Conservation (phyloP, 2,329 filamentous ascomycete species). For the Colletotrichum falcatum region DNA sequence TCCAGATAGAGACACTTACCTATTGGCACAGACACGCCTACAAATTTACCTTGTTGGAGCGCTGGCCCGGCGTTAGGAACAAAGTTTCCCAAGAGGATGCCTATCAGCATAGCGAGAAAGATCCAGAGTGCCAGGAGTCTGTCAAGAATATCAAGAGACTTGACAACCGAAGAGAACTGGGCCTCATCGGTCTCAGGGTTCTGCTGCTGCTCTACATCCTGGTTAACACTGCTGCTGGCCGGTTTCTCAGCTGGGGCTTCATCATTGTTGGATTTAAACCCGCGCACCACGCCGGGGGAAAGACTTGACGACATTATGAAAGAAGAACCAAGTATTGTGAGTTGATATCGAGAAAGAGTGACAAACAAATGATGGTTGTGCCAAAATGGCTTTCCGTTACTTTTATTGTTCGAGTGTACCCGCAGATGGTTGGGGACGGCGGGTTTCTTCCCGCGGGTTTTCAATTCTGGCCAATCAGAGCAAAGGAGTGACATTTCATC, state of each 20-base stretch:
- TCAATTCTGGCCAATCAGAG: conserved; percentile 29
- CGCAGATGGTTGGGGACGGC: neutral
- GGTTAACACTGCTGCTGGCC: neutral
- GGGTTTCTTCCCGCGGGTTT: conserved; percentile 2
- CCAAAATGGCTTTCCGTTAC: neutral
- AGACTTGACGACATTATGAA: conserved; percentile 8
- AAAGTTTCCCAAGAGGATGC: conserved; percentile 82
- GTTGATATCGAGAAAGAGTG: too few relatives aligned
- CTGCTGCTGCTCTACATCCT: conserved; percentile 37
- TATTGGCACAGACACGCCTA: conserved; percentile 75
- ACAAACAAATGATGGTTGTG: neutral
- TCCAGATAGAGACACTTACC: conserved; percentile 53
- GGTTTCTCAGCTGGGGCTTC: neutral
- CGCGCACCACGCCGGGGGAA: too few relatives aligned
- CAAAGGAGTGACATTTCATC: conserved; percentile 36
- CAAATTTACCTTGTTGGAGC: conserved; percentile 78
- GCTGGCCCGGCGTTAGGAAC: conserved; percentile 71
- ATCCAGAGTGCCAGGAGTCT: conserved; percentile 79
- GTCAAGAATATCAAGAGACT: conserved; percentile 69
- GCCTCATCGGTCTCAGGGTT: neutral
- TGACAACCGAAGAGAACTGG: conserved; percentile 59
- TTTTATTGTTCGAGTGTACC: neutral
- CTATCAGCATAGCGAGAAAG: conserved; percentile 80
- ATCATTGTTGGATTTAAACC: neutral
- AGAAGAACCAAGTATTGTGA: neutral